Base-by-base conservation (phyloP, 805 yeast species). In the Myxozyma nipponensis region DNA sequence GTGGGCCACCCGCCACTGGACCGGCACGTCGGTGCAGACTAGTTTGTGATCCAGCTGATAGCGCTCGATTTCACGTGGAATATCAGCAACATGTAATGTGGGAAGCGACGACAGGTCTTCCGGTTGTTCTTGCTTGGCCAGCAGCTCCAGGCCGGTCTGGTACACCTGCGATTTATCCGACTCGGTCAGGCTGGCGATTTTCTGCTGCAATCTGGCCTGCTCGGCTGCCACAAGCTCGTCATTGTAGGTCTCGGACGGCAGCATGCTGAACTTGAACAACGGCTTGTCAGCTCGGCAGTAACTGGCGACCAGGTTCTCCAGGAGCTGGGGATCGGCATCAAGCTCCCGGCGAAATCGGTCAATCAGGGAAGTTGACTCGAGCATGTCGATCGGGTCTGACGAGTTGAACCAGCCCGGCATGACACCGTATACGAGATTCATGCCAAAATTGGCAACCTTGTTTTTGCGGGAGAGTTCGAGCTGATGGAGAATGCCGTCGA, bases 401-500 rank as follows among this genome's bases (percentile, higher is more conserved):
- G 78, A 79, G 64, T 88, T 88, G 45, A 85, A 82, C 86, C 96
- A 89, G 7, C 87, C 81, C 6, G 95, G 86, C n/a, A 86, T 77
- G 6, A 93, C 56, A 1, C 87, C 76, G 63, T 80, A 80, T 30
- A 91, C 72, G 42, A 91, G 65, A 34, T 81, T 81, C 72, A 93
- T 71, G 9, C 98, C 98, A 71, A 88, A 93, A 53, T 86, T 86
- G 0, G 98, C 83, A 59, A 84, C 89, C 56, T 89, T 95, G 59
- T 88, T 90, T 60, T 87, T 87, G 65, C 87, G 83, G 32, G 81
- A 69, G 26, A 93, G 69, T 66, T 93, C 98, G 32, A 89, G 69
- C 65, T 90, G 98, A 66, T 89, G 95, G 35, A 93, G 73, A 44
- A 91, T 78, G 0, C 95, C 98, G 48, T 85, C 83, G n/a, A 93